A percentile compares a stretch with the other conserved stretches of the same genome.
phyloP scores from a whole-genome alignment of 2,329 filamentous ascomycete genomes.

The Diaporthe eres region DNA sequence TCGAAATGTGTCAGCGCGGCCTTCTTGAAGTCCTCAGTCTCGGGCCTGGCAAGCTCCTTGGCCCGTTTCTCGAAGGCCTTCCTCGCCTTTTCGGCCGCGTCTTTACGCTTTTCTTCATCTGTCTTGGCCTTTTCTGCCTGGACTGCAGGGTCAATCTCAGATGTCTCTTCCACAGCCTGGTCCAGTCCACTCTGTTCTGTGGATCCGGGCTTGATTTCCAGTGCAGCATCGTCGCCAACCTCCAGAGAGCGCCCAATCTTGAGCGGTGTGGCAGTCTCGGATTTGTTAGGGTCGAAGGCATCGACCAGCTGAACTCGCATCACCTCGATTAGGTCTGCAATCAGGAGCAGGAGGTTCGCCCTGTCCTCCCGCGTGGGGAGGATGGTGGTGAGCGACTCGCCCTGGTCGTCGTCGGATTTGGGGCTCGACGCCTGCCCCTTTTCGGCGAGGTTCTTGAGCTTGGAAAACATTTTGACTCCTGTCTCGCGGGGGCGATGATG shows the following conservation, averaged over 20 bases:
- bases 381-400: constrained; percentile 44
- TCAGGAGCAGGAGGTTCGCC: constrained; percentile 42
- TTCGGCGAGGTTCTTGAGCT: constrained; percentile 37
- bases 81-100: constrained; percentile 26
- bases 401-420: constrained; percentile 27
- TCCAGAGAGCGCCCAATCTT: constrained; percentile 15
- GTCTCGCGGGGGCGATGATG: not conserved
- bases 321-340: constrained; percentile 40
- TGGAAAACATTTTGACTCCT: constrained; percentile 37
- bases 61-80: constrained; percentile 38
- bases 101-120: not conserved
- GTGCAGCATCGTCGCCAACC: constrained; percentile 2
- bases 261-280: constrained; percentile 26
- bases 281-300: constrained; percentile 40
- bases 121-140: not conserved
- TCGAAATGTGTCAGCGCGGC: constrained; percentile 79
- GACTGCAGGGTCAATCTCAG: not conserved
- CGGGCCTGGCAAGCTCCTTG: constrained; percentile 46
- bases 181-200: not conserved
- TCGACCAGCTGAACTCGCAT: constrained; percentile 44
- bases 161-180: not conserved
- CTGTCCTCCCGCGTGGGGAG: constrained; percentile 44
- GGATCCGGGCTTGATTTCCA: constrained; percentile 3
- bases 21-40: constrained; percentile 55
- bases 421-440: constrained; percentile 24